phyloP scores from a whole-genome alignment of 371 early-diverging fungal genomes.

The Mortierella sp. region DNA sequence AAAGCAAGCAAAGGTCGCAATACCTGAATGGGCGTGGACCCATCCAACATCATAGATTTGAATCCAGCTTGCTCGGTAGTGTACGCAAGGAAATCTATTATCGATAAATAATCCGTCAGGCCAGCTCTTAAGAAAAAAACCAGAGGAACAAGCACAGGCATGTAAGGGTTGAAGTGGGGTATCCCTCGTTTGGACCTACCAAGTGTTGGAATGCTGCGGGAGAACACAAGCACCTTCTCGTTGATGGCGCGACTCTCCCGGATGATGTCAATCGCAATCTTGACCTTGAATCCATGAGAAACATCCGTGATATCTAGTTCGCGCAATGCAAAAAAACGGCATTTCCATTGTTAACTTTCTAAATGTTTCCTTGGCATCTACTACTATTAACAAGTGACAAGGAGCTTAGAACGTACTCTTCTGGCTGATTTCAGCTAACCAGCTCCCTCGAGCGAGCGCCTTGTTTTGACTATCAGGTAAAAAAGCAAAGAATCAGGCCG shows the following conservation, averaged over 20 bases:
- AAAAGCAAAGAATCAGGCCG: not conserved
- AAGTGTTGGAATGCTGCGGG: constrained; percentile 76
- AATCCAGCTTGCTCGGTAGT: constrained; percentile 18
- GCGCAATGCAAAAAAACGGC: not conserved
- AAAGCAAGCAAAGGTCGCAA: not conserved
- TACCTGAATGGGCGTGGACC: constrained; percentile 28
- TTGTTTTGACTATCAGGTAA: constrained; percentile 21
- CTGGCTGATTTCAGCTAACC: constrained; percentile 15
- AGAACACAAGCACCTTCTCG: constrained; percentile 85
- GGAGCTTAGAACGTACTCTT: constrained; percentile 10
- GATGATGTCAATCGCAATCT: constrained; percentile 65
- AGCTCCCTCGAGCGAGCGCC: constrained; percentile 5
- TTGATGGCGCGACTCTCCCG: constrained; percentile 53
- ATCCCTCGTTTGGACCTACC: constrained; percentile 49
- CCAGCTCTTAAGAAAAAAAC: not conserved
- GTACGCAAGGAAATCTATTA: constrained; percentile 67
- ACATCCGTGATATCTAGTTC: constrained; percentile 28
- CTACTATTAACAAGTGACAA: not conserved
- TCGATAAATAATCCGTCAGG: not conserved
- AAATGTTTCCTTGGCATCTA: not conserved
- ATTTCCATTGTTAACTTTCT: not conserved
- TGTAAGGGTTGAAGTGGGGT: not conserved
- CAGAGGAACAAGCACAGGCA: too few species aligned
- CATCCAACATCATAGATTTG: constrained; percentile 23
- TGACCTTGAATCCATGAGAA: constrained; percentile 64